phyloP scores from a whole-genome alignment of 2,329 filamentous ascomycete species.

The Malbranchea zuffiana region DNA sequence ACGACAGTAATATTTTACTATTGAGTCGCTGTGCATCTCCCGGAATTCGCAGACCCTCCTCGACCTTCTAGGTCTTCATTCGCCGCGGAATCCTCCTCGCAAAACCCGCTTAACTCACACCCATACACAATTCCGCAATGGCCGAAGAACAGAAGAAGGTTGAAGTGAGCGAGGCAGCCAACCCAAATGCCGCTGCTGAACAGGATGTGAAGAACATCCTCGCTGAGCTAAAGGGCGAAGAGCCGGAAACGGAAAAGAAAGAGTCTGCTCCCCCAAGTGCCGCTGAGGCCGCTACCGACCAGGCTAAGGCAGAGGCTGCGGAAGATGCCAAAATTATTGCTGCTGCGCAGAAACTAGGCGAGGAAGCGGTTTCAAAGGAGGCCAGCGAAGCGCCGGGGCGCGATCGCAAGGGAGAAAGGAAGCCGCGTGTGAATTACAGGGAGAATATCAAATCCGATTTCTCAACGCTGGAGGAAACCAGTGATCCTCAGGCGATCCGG shows the following conservation, averaged over 20 bases:
- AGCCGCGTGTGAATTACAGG: slow-evolving; percentile 22
- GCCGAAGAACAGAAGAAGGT: slow-evolving; percentile 30
- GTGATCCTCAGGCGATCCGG: slow-evolving; percentile 70
- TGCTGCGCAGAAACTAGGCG: slow-evolving; percentile 15
- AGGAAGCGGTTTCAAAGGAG: slow-evolving; percentile 15
- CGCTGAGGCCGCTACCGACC: slow-evolving; percentile 27
- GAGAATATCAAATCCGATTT: slow-evolving; percentile 63
- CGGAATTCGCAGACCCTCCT: too few relatives aligned
- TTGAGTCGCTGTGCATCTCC: too few relatives aligned
- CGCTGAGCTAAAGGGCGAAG: slow-evolving; percentile 34
- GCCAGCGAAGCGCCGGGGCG: slow-evolving; percentile 5
- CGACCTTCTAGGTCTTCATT: too few relatives aligned
- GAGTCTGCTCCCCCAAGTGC: slow-evolving; percentile 18
- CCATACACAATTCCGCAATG: slow-evolving; percentile 24
- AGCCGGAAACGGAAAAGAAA: slow-evolving; percentile 6
- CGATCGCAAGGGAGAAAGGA: slow-evolving; percentile 20
- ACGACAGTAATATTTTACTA: too few relatives aligned
- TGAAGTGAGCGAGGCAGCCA: slow-evolving; percentile 14
- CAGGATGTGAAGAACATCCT: slow-evolving; percentile 38
- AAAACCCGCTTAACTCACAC: too few relatives aligned
- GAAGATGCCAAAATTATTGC: slow-evolving; percentile 20
- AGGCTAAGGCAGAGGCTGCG: slow-evolving; percentile 30
- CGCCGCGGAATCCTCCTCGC: too few relatives aligned
- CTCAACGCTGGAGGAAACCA: slow-evolving; percentile 54
- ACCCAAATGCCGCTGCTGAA: slow-evolving; percentile 33